Conservation (phyloP, 208 protist species). For the Naegleria fowleri region DNA sequence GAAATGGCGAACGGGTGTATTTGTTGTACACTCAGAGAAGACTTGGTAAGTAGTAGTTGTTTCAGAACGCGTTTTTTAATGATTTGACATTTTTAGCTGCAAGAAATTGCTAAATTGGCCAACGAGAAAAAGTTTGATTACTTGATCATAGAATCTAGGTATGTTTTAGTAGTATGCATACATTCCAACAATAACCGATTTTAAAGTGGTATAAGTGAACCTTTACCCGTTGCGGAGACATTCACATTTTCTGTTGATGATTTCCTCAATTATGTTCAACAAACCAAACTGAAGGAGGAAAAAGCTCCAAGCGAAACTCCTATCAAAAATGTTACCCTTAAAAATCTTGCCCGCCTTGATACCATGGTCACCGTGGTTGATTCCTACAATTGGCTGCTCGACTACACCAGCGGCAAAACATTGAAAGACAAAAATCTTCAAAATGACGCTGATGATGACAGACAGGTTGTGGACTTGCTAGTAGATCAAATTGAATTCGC, state of each 20-base stretch:
- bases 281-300: neutral
- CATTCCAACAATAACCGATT: neutral
- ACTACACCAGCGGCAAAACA: constrained; percentile 38
- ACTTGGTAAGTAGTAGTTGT: constrained; percentile 49
- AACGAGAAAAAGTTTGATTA: constrained; percentile 55
- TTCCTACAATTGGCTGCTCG: constrained; percentile 38
- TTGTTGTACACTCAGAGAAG: constrained; percentile 64
- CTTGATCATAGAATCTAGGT: constrained; percentile 58
- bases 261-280: neutral
- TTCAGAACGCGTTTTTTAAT: constrained; percentile 30
- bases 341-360: constrained; percentile 42
- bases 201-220: constrained; percentile 54
- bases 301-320: neutral
- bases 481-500: constrained; percentile 72
- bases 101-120: constrained; percentile 33
- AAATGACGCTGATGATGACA: constrained; percentile 30
- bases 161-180: neutral
- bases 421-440: constrained; percentile 25
- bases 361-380: constrained; percentile 65
- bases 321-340: neutral
- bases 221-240: constrained; percentile 55
- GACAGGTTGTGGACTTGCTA: constrained; percentile 20
- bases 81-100: constrained; percentile 39
- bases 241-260: constrained; percentile 8
- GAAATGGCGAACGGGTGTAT: constrained; percentile 57